Evolutionary conservation across 306 rosid species (phyloP).

Genomic region (Quercus gilva): DNA sequence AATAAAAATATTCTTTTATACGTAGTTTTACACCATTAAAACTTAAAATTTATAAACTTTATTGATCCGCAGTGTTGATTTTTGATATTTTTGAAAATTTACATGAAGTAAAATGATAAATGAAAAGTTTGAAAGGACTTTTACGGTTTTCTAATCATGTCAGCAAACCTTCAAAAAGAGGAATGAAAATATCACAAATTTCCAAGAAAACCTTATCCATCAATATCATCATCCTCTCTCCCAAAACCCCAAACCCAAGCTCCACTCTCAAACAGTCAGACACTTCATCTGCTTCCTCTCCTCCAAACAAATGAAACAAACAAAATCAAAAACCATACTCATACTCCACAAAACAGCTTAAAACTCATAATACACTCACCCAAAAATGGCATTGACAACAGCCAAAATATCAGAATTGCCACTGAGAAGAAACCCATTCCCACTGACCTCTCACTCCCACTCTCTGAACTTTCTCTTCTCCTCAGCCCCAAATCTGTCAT

Average conservation of each 20-base stretch:
- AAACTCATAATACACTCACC: background rate
- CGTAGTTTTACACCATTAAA: fast-evolving
- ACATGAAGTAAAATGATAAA: no score
- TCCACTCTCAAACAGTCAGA: background rate
- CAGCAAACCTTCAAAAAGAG: background rate
- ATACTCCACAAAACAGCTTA: background rate
- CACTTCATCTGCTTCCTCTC: background rate
- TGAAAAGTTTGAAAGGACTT: no score
- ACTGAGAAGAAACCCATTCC: slow-evolving; percentile 42
- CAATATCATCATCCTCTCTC: background rate
- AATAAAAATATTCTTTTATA: no score
- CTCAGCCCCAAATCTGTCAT: slow-evolving; percentile 39
- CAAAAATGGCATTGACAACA: slow-evolving; percentile 46
- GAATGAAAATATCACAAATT: background rate
- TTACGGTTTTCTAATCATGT: no score
- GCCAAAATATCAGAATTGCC: slow-evolving; percentile 53
- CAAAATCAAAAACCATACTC: slow-evolving; percentile 5
- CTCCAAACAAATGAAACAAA: slow-evolving; percentile 23
- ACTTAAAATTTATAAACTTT: no score
- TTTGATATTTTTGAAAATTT: no score
- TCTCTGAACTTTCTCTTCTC: slow-evolving; percentile 42
- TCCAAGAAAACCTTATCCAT: slow-evolving; percentile 39
- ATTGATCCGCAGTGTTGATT: no score
- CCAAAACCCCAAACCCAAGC: background rate
- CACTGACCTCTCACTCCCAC: slow-evolving; percentile 36